Conservation (phyloP, 129 eudicot genomes). For the Daucus carota region DNA sequence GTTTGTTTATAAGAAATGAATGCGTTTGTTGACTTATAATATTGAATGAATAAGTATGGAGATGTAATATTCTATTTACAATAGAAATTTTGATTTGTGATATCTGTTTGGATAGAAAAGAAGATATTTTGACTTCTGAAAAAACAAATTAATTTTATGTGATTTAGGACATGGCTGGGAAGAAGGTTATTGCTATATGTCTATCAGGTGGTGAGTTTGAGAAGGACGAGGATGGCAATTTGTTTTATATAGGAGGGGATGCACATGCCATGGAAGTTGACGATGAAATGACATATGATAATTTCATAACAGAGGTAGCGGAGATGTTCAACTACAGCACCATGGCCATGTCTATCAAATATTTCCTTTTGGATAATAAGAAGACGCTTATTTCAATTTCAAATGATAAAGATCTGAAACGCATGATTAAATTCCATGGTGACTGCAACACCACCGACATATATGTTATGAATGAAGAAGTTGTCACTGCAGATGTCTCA, state of each 20-base stretch:
- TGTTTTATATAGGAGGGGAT: conserved; percentile 81
- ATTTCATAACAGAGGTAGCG: conserved; percentile 59
- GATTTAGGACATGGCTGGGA: conserved; percentile 44
- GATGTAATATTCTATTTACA: background rate
- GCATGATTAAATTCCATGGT: conserved; percentile 73
- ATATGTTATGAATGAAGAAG: conserved; percentile 61
- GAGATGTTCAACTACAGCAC: conserved; percentile 69
- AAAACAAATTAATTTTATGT: background rate
- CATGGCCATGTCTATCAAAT: conserved; percentile 46
- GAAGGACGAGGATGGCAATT: conserved; percentile 51
- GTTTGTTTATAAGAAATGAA: background rate
- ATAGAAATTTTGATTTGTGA: background rate
- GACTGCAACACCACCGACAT: conserved; percentile 60
- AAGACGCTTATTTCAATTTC: conserved; percentile 83
- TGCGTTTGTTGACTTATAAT: background rate
- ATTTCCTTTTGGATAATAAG: conserved; percentile 81
- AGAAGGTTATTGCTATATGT: conserved; percentile 79
- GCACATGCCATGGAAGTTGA: conserved; percentile 98
- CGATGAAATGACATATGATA: conserved; percentile 48
- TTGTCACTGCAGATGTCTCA: conserved; percentile 57
- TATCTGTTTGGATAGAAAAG: background rate
- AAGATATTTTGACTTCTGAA: background rate
- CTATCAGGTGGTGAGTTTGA: conserved; percentile 85
- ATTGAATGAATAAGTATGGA: background rate
- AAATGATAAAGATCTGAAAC: conserved; percentile 90